Conservation (phyloP, 805 yeast species). For the Cyberlindnera maritima region DNA sequence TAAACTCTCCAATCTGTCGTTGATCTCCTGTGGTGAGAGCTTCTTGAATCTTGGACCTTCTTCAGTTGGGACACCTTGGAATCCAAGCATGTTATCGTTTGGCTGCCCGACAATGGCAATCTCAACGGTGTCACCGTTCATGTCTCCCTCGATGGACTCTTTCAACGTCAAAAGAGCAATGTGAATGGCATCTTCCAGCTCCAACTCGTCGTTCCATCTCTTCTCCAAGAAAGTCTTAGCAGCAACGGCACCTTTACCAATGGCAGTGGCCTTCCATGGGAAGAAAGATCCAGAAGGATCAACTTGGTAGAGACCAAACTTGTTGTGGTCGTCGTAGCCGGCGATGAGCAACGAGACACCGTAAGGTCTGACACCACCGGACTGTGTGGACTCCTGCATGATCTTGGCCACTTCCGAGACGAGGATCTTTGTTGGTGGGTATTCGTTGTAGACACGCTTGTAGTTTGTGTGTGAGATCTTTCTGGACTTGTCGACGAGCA, state of each 20-base stretch:
- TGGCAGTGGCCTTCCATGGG: constrained; percentile 99
- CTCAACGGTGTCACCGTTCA: constrained; percentile 95
- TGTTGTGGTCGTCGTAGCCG: constrained; percentile 78
- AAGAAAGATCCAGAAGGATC: constrained; percentile 97
- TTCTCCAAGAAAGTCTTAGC: constrained; percentile 97
- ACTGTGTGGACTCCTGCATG: constrained; percentile 98
- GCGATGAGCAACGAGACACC: constrained; percentile 95
- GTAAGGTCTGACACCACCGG: constrained; percentile 98
- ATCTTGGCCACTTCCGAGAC: constrained; percentile 94
- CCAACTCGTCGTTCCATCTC: constrained; percentile 97
- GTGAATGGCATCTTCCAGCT: constrained; percentile 96
- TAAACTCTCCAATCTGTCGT: constrained; percentile 91
- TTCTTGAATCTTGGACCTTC: constrained; percentile 88
- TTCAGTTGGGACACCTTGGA: constrained; percentile 73
- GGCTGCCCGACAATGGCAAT: constrained; percentile 84
- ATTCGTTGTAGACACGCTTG: constrained; percentile 91
- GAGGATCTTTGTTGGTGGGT: constrained; percentile 92
- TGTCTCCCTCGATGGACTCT: constrained; percentile 97
- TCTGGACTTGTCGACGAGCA: constrained; percentile 89
- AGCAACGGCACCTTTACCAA: constrained; percentile 93
- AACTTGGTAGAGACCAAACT: constrained; percentile 86
- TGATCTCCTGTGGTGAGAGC: constrained; percentile 85
- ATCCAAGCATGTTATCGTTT: constrained; percentile 78
- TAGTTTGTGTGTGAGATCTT: constrained; percentile 90
- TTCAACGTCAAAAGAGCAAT: constrained; percentile 91